Conservation (phyloP, 139 green algal species). For the Raphidocelis subcapitata region DNA sequence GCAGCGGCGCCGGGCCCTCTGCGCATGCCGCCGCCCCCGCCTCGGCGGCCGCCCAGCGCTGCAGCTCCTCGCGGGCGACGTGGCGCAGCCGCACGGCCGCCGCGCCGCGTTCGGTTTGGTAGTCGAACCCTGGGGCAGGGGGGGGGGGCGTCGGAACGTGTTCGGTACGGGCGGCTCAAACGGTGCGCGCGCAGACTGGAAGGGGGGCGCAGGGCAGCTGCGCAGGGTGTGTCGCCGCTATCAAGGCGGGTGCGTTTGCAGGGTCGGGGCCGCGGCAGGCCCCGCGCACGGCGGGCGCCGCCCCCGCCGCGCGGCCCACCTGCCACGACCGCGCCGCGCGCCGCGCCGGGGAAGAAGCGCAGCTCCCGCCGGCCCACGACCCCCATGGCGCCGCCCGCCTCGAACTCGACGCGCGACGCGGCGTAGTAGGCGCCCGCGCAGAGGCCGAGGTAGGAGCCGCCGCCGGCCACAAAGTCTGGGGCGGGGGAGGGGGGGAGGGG, state of each 20-base stretch:
- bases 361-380: constrained; percentile 65
- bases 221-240: too few species aligned
- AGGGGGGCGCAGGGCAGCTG: too few species aligned
- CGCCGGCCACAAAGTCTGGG: constrained; percentile 53
- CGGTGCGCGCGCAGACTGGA: too few species aligned
- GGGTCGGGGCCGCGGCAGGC: neutral
- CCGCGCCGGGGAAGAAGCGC: constrained; percentile 61
- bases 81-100: constrained; percentile 39
- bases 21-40: neutral
- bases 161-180: neutral
- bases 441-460: constrained; percentile 68
- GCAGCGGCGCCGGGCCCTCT: neutral
- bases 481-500: neutral
- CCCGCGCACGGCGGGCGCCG: too few species aligned
- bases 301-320: constrained; percentile 5
- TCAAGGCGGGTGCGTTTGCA: neutral
- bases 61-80: neutral
- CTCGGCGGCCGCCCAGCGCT: too few species aligned
- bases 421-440: constrained; percentile 80
- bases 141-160: neutral
- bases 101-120: constrained; percentile 53
- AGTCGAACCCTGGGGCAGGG: constrained; percentile 58
- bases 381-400: constrained; percentile 50
- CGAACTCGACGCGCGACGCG: constrained; percentile 56
- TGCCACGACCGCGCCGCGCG: constrained; percentile 36